Evolutionary conservation across 1,284 basidiomycete genomes (phyloP).

Genomic region (Phlebopus sp.): DNA sequence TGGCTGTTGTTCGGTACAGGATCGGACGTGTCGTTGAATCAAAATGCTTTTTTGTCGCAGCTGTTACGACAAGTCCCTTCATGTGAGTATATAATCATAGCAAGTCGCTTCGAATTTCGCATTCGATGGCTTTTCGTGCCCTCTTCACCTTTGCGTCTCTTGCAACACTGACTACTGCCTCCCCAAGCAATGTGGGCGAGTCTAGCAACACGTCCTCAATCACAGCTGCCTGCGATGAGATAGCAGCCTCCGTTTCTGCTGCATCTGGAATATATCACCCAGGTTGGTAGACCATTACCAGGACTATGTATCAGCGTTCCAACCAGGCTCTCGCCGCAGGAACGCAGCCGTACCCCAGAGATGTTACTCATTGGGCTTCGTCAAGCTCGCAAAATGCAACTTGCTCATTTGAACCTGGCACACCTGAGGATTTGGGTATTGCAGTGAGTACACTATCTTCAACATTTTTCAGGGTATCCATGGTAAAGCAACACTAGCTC

Average conservation of each 20-base stretch:
- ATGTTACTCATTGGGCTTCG: constrained; percentile 42
- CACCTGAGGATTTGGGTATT: constrained; percentile 40
- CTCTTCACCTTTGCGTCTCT: not conserved
- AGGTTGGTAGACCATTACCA: constrained; percentile 17
- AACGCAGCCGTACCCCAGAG: constrained; percentile 30
- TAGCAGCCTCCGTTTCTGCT: constrained; percentile 8
- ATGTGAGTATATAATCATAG: not conserved
- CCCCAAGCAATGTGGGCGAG: not conserved
- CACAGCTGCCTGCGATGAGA: constrained; percentile 2
- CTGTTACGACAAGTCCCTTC: not conserved
- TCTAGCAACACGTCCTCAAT: not conserved
- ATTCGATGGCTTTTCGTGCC: not conserved
- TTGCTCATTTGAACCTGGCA: constrained; percentile 51
- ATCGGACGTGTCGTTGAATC: no score
- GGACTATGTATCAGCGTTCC: constrained; percentile 7
- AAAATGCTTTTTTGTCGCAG: no score
- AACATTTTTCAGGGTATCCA: not conserved
- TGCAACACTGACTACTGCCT: not conserved
- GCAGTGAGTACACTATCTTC: constrained; percentile 34
- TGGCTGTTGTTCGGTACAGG: no score
- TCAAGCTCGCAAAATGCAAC: constrained; percentile 40
- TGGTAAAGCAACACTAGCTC: constrained; percentile 26
- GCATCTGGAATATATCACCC: constrained; percentile 29
- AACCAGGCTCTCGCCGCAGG: not conserved
- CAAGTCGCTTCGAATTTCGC: not conserved